Evolutionary conservation across 768 basidiomycete genomes (phyloP).

Genomic region (Saitozyma sp.): DNA sequence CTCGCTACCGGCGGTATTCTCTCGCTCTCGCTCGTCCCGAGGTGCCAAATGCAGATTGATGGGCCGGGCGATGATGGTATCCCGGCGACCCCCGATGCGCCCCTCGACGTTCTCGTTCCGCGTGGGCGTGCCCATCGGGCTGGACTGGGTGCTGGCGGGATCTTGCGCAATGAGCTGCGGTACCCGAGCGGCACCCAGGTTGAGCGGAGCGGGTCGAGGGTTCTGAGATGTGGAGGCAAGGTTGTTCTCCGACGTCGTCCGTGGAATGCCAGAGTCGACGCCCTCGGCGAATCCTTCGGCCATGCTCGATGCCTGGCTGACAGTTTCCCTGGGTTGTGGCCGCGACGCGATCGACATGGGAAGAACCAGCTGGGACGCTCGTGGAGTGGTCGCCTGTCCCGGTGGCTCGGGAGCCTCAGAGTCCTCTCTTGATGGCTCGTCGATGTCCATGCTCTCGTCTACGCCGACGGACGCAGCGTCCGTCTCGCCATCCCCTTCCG

Average conservation of each 20-base stretch:
- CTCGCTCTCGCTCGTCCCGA: constrained; percentile 22
- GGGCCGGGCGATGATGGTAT: constrained; percentile 47
- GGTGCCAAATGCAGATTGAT: constrained; percentile 23
- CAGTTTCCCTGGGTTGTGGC: constrained; percentile 13
- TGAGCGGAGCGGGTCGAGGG: constrained; percentile 27
- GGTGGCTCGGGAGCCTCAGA: background rate
- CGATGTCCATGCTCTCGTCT: constrained; percentile 61
- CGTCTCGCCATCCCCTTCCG: constrained; percentile 46
- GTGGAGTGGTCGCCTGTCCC: constrained; percentile 35
- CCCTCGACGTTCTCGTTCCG: constrained; percentile 22
- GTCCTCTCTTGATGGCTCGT: constrained; percentile 9
- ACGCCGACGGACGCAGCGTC: constrained; percentile 52
- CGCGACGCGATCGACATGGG: constrained; percentile 37
- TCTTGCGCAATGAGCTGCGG: constrained; percentile 36
- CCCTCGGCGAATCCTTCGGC: background rate
- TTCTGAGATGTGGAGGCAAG: constrained; percentile 14
- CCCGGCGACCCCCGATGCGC: constrained; percentile 25
- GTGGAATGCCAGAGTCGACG: constrained; percentile 14
- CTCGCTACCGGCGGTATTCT: constrained; percentile 37
- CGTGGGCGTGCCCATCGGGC: constrained; percentile 48
- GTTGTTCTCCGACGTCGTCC: constrained; percentile 35
- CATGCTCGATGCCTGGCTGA: constrained; percentile 27
- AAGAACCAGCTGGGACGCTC: constrained; percentile 29
- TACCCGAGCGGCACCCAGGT: constrained; percentile 25
- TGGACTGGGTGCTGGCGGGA: constrained; percentile 44